A percentile compares a stretch with the other conserved stretches of the same genome.
Conservation (phyloP, 768 basidiomycete genomes). For the Macrocybe gigantea region DNA sequence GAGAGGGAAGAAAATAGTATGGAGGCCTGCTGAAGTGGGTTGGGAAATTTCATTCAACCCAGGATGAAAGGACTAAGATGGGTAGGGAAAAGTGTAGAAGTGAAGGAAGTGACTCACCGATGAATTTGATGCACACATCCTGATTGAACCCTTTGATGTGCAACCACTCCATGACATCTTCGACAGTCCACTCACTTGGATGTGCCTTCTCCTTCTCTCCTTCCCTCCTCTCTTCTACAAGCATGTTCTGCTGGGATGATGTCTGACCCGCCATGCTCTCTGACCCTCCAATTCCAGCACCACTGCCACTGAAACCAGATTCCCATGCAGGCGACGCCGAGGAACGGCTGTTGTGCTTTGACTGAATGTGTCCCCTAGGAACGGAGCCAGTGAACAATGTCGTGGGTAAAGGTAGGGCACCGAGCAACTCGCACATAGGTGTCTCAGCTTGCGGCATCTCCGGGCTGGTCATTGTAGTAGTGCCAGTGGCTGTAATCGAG, state of each 20-base stretch:
- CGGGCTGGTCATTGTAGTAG: no score
- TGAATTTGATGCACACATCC: constrained; percentile 79
- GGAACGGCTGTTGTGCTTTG: constrained; percentile 28
- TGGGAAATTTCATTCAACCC: no score
- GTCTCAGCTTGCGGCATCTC: no score
- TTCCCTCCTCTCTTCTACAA: constrained; percentile 12
- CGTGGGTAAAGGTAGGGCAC: constrained; percentile 17
- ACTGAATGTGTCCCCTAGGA: constrained; percentile 15
- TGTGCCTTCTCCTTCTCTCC: constrained; percentile 31
- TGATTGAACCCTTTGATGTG: constrained; percentile 80
- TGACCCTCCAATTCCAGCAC: neutral
- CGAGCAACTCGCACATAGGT: constrained; percentile 22
- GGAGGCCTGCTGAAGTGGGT: no score
- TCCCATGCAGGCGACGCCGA: constrained; percentile 16
- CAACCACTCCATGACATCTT: constrained; percentile 89
- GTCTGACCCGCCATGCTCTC: constrained; percentile 1
- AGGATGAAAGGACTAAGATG: no score
- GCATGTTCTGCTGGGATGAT: constrained; percentile 11
- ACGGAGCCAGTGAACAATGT: constrained; percentile 5
- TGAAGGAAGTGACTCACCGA: constrained; percentile 43
- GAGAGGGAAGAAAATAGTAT: no score
- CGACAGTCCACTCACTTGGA: constrained; percentile 78
- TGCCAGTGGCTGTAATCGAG: no score
- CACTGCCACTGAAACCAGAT: constrained; percentile 13
- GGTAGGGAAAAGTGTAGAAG: neutral